phyloP scores from a whole-genome alignment of 805 yeast genomes.

The Candida koratica region DNA sequence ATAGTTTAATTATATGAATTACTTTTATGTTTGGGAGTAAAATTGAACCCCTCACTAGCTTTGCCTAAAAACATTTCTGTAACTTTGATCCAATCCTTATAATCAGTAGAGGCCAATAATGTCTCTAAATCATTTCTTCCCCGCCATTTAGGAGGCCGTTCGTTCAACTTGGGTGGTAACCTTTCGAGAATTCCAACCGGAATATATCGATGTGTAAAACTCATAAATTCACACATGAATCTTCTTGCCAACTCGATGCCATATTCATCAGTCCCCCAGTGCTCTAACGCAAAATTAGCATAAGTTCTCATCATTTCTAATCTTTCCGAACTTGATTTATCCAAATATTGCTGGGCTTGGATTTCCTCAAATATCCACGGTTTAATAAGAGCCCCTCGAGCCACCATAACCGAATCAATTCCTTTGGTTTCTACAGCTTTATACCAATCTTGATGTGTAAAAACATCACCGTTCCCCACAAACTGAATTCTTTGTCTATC shows the following conservation, averaged over 20 bases:
- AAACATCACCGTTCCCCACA: constrained; percentile 94
- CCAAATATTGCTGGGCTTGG: constrained; percentile 82
- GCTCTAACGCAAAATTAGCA: constrained; percentile 80
- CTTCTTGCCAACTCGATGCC: constrained; percentile 87
- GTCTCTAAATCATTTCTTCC: constrained; percentile 95
- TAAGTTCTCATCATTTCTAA: constrained; percentile 67
- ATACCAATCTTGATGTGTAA: constrained; percentile 85
- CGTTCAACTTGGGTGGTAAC: constrained; percentile 83
- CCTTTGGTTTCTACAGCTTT: constrained; percentile 59
- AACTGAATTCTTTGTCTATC: constrained; percentile 70
- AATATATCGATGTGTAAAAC: constrained; percentile 89
- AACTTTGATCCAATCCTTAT: constrained; percentile 92
- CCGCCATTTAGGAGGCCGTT: constrained; percentile 89
- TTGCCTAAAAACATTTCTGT: constrained; percentile 94
- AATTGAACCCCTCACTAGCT: constrained; percentile 67
- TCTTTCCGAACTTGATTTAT: constrained; percentile 87
- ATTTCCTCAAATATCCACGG: constrained; percentile 99
- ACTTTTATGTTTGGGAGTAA: constrained; percentile 93
- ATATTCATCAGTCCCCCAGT: constrained; percentile 97
- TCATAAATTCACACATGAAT: constrained; percentile 88
- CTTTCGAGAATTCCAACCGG: constrained; percentile 91
- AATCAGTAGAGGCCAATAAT: constrained; percentile 76
- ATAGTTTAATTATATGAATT: constrained; percentile 52
- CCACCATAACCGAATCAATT: constrained; percentile 94
- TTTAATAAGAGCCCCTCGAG: constrained; percentile 94